Base-by-base conservation (phyloP, 2,329 filamentous ascomycete genomes). In the Colletotrichum liriopes region DNA sequence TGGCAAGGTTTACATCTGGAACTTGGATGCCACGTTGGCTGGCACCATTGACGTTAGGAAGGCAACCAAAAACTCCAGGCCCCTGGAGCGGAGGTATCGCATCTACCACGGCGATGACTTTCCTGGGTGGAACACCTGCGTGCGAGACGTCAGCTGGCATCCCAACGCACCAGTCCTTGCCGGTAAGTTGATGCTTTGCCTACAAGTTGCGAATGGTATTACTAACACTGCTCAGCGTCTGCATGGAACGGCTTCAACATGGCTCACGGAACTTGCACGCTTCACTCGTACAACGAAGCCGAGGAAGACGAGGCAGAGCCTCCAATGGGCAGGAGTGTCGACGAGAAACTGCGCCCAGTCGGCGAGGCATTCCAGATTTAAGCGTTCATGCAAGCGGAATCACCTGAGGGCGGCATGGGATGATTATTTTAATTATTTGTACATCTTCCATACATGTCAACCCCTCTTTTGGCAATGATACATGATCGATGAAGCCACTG, bases 81-180 rank as follows among this genome's bases (percentile, higher is more conserved):
- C 90, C 1, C 83, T 85, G 16, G 88, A 90, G 37, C 81, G 86
- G 3, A 84, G 85, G 49, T 86, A 86, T 37, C 88, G 89, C 61
- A 84, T 87, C 9, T 92, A 91, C 77, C 86, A 89, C 54, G 85
- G 86, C 37, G 86, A 89, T n/a, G 87, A 89, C 39, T 82, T 86
- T 37, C 84, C 85, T 0, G 83, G 84, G 12, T 96, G 93, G 93
- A 89, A 89, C 74, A 94, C 94, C 0, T 94, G 94, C 75, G 94
- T 98, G 26, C 87, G 95, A 43, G 95, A 98, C 85, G 94, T 93
- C 29, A 94, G 93, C 78, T 98, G 95, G 95, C 95, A 97, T 83
- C 95, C 95, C 0, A 92, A 88, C 75, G 94, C 93, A 2, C 94
- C 95, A 1, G 86, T 97, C 51, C 86, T 98, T 74, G 95, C 88